These are phyloP conservation scores for Rhizoclosmatium sp. DNA, from an alignment of 192 early-diverging fungal genomes.

Conservation along the genomic window DNA sequence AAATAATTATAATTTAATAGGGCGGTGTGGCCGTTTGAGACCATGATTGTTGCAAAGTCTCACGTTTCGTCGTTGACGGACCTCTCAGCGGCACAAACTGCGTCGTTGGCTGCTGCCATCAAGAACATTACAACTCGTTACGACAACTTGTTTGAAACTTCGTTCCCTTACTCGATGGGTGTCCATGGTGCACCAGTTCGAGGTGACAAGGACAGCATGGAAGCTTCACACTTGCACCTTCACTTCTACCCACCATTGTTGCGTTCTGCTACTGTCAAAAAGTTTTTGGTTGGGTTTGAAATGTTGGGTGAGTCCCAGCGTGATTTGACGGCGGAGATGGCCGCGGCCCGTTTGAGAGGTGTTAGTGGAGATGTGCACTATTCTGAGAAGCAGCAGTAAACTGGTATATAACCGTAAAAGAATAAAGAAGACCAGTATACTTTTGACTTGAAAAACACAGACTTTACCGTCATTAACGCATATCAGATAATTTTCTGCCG, in stretches of 20 bases:
- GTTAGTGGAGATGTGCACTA: constrained; percentile 59
- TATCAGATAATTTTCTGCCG: too few species aligned
- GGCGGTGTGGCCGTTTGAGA: constrained; percentile 96
- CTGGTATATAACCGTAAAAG: too few species aligned
- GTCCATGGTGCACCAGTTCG: constrained; percentile 85
- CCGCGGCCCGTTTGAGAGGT: constrained; percentile 73
- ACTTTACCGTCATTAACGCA: too few species aligned
- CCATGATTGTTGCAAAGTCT: constrained; percentile 76
- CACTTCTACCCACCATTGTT: constrained; percentile 97
- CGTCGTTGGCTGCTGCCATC: constrained; percentile 79
- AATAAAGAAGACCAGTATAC: too few species aligned
- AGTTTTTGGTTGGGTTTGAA: constrained; percentile 97
- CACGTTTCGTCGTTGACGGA: constrained; percentile 64
- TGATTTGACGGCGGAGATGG: constrained; percentile 94
- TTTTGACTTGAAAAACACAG: too few species aligned
- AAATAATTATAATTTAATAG: background rate
- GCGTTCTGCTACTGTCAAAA: constrained; percentile 87
- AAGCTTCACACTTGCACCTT: constrained; percentile 81
- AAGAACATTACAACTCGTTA: constrained; percentile 78
- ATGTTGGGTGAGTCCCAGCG: constrained; percentile 93
- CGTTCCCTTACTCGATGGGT: constrained; percentile 98
- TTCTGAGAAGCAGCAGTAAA: background rate
- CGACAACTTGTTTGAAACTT: constrained; percentile 90
- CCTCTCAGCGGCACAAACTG: constrained; percentile 52
- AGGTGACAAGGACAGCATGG: constrained; percentile 45